A percentile compares a stretch with the other conserved stretches of the same genome.
phyloP scores from a whole-genome alignment of 2,329 filamentous ascomycete species.

The Tolypocladium tropicale region DNA sequence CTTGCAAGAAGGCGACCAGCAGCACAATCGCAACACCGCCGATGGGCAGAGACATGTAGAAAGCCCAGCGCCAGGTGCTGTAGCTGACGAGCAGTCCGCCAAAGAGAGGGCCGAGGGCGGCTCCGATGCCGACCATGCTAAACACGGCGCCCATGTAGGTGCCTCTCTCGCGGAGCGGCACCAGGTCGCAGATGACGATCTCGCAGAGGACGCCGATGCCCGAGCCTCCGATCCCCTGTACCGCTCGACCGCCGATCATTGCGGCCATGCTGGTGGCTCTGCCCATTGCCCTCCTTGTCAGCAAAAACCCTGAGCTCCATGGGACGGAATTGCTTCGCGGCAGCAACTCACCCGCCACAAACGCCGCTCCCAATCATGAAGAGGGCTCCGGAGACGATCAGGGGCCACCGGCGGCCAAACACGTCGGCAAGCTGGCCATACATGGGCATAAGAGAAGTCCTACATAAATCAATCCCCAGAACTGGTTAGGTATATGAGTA shows the following conservation, averaged over 20 bases:
- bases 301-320: neutral
- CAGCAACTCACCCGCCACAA: neutral
- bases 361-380: neutral
- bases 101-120: neutral
- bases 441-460: slow-evolving; percentile 11
- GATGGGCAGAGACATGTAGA: neutral
- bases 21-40: neutral
- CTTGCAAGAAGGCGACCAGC: neutral
- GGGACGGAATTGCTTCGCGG: too few species aligned
- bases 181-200: neutral
- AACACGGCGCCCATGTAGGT: neutral
- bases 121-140: neutral
- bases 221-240: neutral
- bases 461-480: slow-evolving; percentile 3
- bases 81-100: neutral
- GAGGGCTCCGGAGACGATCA: slow-evolving; percentile 1
- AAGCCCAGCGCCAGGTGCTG: neutral
- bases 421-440: slow-evolving; percentile 14
- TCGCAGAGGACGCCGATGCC: neutral
- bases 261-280: neutral
- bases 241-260: neutral
- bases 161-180: neutral
- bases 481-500: too few species aligned
- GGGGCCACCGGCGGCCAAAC: slow-evolving; percentile 12
- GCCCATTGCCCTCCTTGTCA: neutral